Evolutionary conservation across 495 filamentous ascomycete species (phyloP), one percentile per base, ranked within the genome.

Genomic region (Cercophora sp.): DNA sequence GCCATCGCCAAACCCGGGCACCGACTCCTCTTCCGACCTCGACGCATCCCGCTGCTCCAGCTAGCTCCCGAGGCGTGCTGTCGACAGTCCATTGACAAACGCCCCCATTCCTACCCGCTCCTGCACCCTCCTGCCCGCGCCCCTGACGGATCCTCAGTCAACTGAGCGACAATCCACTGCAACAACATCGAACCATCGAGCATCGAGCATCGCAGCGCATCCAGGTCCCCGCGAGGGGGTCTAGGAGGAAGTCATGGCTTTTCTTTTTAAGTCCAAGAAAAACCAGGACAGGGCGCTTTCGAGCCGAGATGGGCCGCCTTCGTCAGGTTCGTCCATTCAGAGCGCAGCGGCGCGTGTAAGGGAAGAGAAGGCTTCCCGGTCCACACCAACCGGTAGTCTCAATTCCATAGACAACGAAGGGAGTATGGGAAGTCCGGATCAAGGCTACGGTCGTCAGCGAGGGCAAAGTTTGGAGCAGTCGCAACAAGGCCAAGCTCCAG

Each of bases 211-310:
- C 43, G n/a, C 55, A 39, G 47, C 53, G 53, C 52, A 25, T n/a
- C 13, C 29, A 8, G 41, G 48, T 37, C 34, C 19, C 22, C 50
- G 44, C 24, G 39, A 49, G 19, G 51, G 23, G 39, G 18, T 42
- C 18, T 32, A 43, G 5, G 20, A 40, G 49, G 22, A 43, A 70
- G 70, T 64, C 64, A 88, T 88, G 85, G 82, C 83, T 51, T 88
- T 87, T 67, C 76, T 88, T 54, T 86, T 86, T 74, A 84, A 84
- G 68, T 82, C 79, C 45, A 85, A 84, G 67, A 86, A 86, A 68
- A 73, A 81, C 53, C 79, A 81, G 60, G 72, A 77, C 51, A 68
- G 74, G 57, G 70, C 61, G 36, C 52, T 75, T 18, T 49, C 67
- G 22, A 76, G 71, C 56, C 70, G 74, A 56, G 74, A 78, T 61